Evolutionary conservation across 106 monocot genomes (phyloP), one percentile per base, ranked within the genome.

Genomic region (Dendrobium officinale): DNA sequence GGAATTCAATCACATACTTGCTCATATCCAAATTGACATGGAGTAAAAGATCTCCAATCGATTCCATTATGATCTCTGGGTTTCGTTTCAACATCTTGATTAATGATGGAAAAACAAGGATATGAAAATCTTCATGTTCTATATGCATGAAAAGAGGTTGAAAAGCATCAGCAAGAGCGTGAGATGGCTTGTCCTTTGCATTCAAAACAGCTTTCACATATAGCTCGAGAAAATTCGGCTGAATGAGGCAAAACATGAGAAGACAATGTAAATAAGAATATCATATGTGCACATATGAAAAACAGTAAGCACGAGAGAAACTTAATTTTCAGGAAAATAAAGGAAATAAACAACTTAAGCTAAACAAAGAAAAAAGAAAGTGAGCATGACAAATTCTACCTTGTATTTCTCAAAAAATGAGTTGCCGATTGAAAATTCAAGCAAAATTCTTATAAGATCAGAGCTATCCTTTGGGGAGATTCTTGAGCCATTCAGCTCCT

Each of bases 51-150:
- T 87, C 84, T 43, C 64, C 88, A 78, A 90, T 85, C 15, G 99
- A 91, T 81, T 95, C 95, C 81, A 93, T 82, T 20, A 95, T 88
- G n/a, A 93, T 87, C 83, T 99, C 99, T 37, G 99, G 99, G 84
- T 99, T 99, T 79, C 99, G 84, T 79, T 95, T 99, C 48, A 99
- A 85, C 91, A 91, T 95, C 84, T 89, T 99, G 51, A 99, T 73
- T 80, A 90, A 87, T 51, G 98, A 85, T 24, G 99, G 93, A 80
- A 95, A 75, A 49, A 98, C 66, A 47, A 88, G 66, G 19, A 42
- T 85, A 81, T 80, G 95, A 48, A 99, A 90, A 84, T 99, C 89
- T 58, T 99, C 93, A 86, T 93, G 95, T 15, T 73, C 90, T 77
- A 99, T 49, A 42, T 84, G 83, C 83, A 20, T 51, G 43, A 90